A percentile compares a stretch with the other conserved stretches of the same genome.
These are phyloP conservation scores for Pezicula carpinea DNA, from an alignment of 2,329 filamentous ascomycete genomes.

Conservation along the genomic window DNA sequence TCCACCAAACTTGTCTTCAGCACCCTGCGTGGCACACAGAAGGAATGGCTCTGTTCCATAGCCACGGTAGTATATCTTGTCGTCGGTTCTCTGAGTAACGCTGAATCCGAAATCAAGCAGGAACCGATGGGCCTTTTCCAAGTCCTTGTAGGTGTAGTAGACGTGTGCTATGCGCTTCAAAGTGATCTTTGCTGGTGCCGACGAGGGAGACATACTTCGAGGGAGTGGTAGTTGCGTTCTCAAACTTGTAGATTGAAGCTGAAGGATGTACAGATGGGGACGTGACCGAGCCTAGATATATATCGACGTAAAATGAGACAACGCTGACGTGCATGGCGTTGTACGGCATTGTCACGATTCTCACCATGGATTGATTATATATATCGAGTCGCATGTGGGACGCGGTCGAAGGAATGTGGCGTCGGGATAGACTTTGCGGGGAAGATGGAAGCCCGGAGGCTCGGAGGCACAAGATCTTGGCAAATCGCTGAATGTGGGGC, in stretches of 20 bases:
- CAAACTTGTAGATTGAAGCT: background rate
- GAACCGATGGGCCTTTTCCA: constrained; percentile 18
- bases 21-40: constrained; percentile 46
- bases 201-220: constrained; percentile 16
- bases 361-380: too few species aligned
- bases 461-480: too few species aligned
- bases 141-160: constrained; percentile 21
- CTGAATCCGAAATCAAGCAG: constrained; percentile 23
- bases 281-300: too few species aligned
- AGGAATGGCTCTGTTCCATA: constrained; percentile 58
- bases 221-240: background rate
- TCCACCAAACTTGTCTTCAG: constrained; percentile 49
- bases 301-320: too few species aligned
- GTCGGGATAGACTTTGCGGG: too few species aligned
- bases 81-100: constrained; percentile 11
- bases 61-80: constrained; percentile 54
- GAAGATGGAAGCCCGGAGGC: too few species aligned
- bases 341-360: too few species aligned
- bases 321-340: too few species aligned
- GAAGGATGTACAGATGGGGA: too few species aligned
- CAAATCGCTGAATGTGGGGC: too few species aligned
- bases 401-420: too few species aligned
- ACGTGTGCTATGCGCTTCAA: constrained; percentile 22
- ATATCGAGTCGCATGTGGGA: too few species aligned
- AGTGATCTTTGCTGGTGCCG: constrained; percentile 26